A percentile compares a stretch with the other conserved stretches of the same genome.
Evolutionary conservation across 257 asterid species (phyloP).

Genomic region (Rhazya stricta): DNA sequence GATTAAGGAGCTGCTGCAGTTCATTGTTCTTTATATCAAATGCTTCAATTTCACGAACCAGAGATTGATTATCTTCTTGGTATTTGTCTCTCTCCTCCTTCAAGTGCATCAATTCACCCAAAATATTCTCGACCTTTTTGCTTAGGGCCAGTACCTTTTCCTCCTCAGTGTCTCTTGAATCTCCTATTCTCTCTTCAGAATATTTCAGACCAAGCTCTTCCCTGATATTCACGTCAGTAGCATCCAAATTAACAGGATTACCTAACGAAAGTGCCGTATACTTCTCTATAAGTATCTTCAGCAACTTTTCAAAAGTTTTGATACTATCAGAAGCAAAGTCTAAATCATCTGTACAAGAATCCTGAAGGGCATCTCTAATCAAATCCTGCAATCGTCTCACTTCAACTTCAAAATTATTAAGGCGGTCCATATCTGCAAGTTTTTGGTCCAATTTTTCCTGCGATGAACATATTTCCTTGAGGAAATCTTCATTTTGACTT

Average conservation of each 20-base stretch:
- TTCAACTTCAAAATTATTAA: conserved; percentile 41
- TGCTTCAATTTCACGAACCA: conserved; percentile 49
- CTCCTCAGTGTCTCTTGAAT: conserved; percentile 38
- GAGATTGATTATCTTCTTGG: conserved; percentile 42
- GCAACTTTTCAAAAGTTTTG: conserved; percentile 48
- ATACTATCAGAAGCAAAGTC: conserved; percentile 43
- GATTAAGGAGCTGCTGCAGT: conserved; percentile 59
- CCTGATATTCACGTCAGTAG: conserved; percentile 33
- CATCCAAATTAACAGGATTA: conserved; percentile 33
- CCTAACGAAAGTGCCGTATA: conserved; percentile 37
- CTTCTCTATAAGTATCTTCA: conserved; percentile 58
- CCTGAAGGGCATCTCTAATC: conserved; percentile 55
- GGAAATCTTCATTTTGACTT: conserved; percentile 42
- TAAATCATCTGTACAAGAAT: conserved; percentile 41
- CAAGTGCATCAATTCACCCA: conserved; percentile 44
- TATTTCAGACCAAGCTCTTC: conserved; percentile 34
- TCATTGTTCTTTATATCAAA: conserved; percentile 52
- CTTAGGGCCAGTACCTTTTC: conserved; percentile 35
- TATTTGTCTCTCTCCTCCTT: conserved; percentile 66
- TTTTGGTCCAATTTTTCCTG: conserved; percentile 48
- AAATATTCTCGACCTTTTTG: conserved; percentile 38
- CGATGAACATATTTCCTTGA: conserved; percentile 43
- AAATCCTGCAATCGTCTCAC: conserved; percentile 55
- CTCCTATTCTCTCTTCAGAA: conserved; percentile 16
- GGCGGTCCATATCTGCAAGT: conserved; percentile 51